Evolutionary conservation across 169 alveolate genomes (phyloP).

Genomic region (Pseudocohnilembus persalinus): DNA sequence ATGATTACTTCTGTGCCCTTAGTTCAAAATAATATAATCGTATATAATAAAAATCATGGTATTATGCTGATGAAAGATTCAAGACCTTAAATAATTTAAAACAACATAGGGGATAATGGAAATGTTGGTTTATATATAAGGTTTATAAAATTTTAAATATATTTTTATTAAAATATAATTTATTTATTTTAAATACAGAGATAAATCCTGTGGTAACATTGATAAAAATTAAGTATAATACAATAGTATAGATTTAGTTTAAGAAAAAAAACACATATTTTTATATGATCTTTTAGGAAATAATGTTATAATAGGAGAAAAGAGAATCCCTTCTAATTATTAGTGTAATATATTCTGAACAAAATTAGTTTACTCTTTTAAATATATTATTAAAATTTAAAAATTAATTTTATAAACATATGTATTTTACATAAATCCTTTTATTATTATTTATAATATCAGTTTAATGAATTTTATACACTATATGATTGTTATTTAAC

Average conservation of each 20-base stretch:
- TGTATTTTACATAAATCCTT: no score
- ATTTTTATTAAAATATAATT: slow-evolving; percentile 27
- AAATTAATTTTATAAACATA: no score
- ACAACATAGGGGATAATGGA: slow-evolving; percentile 50
- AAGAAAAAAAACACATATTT: slow-evolving; percentile 39
- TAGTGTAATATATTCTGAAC: slow-evolving; percentile 17
- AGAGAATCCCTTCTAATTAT: slow-evolving; percentile 27
- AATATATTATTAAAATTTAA: no score
- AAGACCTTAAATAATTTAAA: slow-evolving; percentile 42
- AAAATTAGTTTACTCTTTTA: no score
- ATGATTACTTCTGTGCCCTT: slow-evolving; percentile 38
- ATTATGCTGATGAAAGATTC: slow-evolving; percentile 50
- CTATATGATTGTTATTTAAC: no score
- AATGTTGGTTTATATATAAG: slow-evolving; percentile 57
- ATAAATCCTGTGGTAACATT: not conserved
- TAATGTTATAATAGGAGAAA: slow-evolving; percentile 43
- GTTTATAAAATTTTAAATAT: slow-evolving; percentile 46
- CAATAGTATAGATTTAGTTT: slow-evolving; percentile 54
- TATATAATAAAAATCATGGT: slow-evolving; percentile 59
- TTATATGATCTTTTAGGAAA: slow-evolving; percentile 33
- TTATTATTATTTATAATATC: no score
- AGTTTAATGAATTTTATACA: no score
- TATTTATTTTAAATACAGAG: not conserved
- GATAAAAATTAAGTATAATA: slow-evolving; percentile 14
- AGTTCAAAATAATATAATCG: slow-evolving; percentile 39